A percentile compares a stretch with the other conserved stretches of the same genome.
Evolutionary conservation across 1,139 yeast species (phyloP).

Genomic region (Yamadazyma triangularis): DNA sequence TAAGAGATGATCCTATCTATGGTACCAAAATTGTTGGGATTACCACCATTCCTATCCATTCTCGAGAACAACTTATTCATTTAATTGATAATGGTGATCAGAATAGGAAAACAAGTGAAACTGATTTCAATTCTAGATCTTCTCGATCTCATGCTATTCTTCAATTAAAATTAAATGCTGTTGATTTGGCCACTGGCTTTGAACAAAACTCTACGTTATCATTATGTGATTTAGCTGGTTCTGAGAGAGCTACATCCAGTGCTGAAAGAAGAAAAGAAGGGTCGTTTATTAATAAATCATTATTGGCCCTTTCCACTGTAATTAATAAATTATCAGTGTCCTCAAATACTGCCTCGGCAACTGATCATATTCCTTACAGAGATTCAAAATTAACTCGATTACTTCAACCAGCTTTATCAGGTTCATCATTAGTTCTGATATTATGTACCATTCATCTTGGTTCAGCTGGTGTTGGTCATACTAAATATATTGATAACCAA

Average conservation of each 20-base stretch:
- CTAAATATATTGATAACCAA: slow-evolving; percentile 24
- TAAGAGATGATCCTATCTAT: slow-evolving; percentile 67
- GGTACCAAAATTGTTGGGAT: slow-evolving; percentile 82
- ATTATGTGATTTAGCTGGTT: slow-evolving; percentile 93
- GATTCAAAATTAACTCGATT: slow-evolving; percentile 88
- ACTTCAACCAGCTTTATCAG: slow-evolving; percentile 88
- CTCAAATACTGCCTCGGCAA: slow-evolving; percentile 18
- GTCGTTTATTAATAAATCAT: slow-evolving; percentile 82
- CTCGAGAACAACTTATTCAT: slow-evolving; percentile 56
- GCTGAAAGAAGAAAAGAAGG: slow-evolving; percentile 88
- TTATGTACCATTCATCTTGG: slow-evolving; percentile 80
- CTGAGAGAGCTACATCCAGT: slow-evolving; percentile 85
- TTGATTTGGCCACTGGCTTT: slow-evolving; percentile 34
- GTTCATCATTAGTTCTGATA: slow-evolving; percentile 79
- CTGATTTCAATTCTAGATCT: slow-evolving; percentile 80
- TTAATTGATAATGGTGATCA: slow-evolving; percentile 67
- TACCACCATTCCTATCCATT: slow-evolving; percentile 51
- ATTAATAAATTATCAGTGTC: slow-evolving; percentile 65
- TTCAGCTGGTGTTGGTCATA: slow-evolving; percentile 13
- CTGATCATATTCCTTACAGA: slow-evolving; percentile 78
- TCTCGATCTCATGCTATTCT: slow-evolving; percentile 92
- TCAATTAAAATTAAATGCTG: slow-evolving; percentile 55
- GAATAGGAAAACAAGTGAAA: slow-evolving; percentile 76
- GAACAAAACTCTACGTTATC: slow-evolving; percentile 64
- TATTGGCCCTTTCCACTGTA: slow-evolving; percentile 84